Evolutionary conservation across 176 grass and related monocot species (phyloP), one percentile per base, ranked within the genome.

Genomic region (Eremochloa ophiuroides): DNA sequence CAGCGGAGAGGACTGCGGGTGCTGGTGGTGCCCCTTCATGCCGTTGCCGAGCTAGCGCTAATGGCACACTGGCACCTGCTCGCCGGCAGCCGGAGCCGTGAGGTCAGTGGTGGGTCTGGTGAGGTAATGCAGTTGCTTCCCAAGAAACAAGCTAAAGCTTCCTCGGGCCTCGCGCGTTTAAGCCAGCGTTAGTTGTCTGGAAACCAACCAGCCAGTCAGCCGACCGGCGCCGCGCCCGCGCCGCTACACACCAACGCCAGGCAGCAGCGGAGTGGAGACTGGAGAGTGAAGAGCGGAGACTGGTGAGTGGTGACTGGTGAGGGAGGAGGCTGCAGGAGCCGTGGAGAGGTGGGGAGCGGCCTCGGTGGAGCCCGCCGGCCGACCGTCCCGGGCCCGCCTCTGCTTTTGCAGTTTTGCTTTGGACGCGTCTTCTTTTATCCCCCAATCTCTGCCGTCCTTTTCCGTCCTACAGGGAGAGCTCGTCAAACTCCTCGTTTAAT

Each of bases 1-100:
- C 37, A 75, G 60, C 16, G 80, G 69, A 39, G 76, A 73, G 8
- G 83, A 71, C 10, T 86, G 74, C 73, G 81, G 83, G 10, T 85
- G 74, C 68, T 88, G 76, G 48, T 90, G 75, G 22, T 88, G 83
- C 80, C 85, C 83, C 88, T 97, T 95, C 87, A 58, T 58, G n/a
- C 53, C 50, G 92, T 95, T 83, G 90, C 92, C 93, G 88, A 87
- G 0, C 16, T 10, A 0, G 6, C 13, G 11, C 1, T 10, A 25
- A 2, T 58, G 16, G 55, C 8, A 1, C 8, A 4, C 8, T 7
- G 0, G 8, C 35, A 4, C 1, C 50, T 7, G 3, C 53, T 59
- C 53, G 40, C 66, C 51, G 9, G 20, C 62, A 22, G 63, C 59
- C 58, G 25, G 55, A 25, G 13, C 47, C 37, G 50, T 2, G 22